Evolutionary conservation across 2,329 filamentous ascomycete genomes (phyloP).

Genomic region (Aureobasidium leucospermi): DNA sequence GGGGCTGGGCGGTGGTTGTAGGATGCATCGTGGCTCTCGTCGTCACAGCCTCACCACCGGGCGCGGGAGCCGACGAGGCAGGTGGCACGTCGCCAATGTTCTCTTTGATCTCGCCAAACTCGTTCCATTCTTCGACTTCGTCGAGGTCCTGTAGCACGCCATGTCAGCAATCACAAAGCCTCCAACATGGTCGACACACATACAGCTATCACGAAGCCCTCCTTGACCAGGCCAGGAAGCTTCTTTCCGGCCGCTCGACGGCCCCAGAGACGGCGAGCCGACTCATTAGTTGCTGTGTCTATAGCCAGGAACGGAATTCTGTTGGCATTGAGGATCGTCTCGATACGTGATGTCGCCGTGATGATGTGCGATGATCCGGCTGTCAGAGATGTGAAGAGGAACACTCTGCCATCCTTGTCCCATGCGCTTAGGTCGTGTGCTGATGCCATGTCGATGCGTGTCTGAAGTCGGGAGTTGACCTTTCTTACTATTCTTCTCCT

Average conservation of each 20-base stretch:
- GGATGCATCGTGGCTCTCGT: constrained; percentile 14
- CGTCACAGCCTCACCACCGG: constrained; percentile 12
- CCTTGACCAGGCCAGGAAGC: constrained; percentile 81
- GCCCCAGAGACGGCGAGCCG: constrained; percentile 82
- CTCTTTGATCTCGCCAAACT: constrained; percentile 89
- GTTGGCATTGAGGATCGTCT: constrained; percentile 94
- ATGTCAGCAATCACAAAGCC: background rate
- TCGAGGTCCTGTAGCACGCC: constrained; percentile 63
- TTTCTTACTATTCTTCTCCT: background rate
- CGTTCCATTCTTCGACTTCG: constrained; percentile 98
- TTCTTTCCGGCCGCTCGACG: constrained; percentile 79
- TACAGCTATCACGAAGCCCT: constrained; percentile 78
- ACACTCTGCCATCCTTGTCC: constrained; percentile 53
- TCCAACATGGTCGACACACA: constrained; percentile 33
- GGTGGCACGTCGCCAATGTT: constrained; percentile 56
- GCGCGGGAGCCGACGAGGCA: constrained; percentile 19
- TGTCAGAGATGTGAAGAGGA: constrained; percentile 93
- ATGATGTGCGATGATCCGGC: constrained; percentile 94
- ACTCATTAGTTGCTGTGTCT: constrained; percentile 84
- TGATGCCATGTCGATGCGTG: background rate
- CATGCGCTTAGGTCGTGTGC: constrained; percentile 33
- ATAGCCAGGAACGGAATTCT: constrained; percentile 87
- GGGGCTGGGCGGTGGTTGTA: background rate
- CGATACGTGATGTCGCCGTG: constrained; percentile 88
- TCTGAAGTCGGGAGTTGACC: background rate